phyloP scores from a whole-genome alignment of 2,329 filamentous ascomycete species.

The Neoascochyta sp. region DNA sequence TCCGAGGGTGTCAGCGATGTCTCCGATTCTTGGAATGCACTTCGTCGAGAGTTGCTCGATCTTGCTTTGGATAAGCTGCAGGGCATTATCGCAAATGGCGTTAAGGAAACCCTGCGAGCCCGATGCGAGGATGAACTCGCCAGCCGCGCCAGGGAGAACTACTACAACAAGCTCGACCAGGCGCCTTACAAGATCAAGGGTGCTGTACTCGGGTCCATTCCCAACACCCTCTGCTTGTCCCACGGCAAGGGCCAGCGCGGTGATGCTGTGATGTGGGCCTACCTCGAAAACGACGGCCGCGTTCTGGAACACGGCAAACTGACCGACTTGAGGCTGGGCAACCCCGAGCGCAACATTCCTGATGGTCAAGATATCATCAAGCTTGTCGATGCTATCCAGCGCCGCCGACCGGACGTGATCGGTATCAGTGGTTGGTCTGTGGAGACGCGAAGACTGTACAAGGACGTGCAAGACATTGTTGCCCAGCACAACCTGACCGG shows the following conservation, averaged over 20 bases:
- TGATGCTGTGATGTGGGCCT: constrained; percentile 86
- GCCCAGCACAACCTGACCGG: constrained; percentile 73
- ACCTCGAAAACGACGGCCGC: constrained; percentile 87
- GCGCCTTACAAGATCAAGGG: constrained; percentile 94
- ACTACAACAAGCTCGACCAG: constrained; percentile 86
- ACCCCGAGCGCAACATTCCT: constrained; percentile 63
- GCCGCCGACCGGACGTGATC: constrained; percentile 83
- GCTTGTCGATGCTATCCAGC: constrained; percentile 74
- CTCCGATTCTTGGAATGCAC: constrained; percentile 89
- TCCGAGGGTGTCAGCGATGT: constrained; percentile 95
- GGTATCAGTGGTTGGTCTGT: constrained; percentile 85
- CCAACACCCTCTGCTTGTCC: constrained; percentile 80
- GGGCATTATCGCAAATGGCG: constrained; percentile 78
- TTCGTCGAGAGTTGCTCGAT: constrained; percentile 81
- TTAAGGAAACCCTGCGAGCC: constrained; percentile 90
- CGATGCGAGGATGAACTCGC: constrained; percentile 91
- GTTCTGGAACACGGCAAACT: constrained; percentile 88
- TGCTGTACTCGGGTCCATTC: constrained; percentile 81
- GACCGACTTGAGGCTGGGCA: constrained; percentile 65
- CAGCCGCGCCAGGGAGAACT: constrained; percentile 83
- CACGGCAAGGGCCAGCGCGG: constrained; percentile 77
- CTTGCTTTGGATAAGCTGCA: constrained; percentile 77
- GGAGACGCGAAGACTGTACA: constrained; percentile 78
- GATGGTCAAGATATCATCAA: constrained; percentile 62
- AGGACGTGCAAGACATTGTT: constrained; percentile 75